Evolutionary conservation across 306 rosid genomes (phyloP).

Genomic region (Cicer bijugum): DNA sequence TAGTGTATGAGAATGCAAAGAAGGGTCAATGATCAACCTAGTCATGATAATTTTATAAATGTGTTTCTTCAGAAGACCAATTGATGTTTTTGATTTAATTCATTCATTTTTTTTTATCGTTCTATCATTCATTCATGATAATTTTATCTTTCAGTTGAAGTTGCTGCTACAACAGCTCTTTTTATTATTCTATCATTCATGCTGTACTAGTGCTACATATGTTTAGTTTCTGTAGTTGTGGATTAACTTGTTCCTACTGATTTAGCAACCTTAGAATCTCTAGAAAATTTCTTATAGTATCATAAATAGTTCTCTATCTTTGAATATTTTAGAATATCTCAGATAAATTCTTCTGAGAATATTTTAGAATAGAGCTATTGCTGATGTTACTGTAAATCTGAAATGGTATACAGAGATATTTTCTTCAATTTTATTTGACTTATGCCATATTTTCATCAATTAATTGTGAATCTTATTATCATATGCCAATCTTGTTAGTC

Average conservation of each 20-base stretch:
- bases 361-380: not conserved
- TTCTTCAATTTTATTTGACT: no score
- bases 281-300: not conserved
- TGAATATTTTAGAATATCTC: not conserved
- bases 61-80: constrained; percentile 13
- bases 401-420: no score
- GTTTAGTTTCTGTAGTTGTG: not conserved
- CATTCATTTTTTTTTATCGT: not conserved
- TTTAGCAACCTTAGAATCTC: not conserved
- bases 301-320: not conserved
- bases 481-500: no score
- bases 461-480: no score
- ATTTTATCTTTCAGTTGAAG: not conserved
- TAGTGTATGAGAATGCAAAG: not conserved
- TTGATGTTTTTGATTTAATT: constrained; percentile 20
- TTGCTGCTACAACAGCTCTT: constrained; percentile 18
- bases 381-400: no score
- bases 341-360: not conserved
- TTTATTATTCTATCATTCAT: not conserved
- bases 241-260: not conserved
- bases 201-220: not conserved
- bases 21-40: constrained; percentile 2
- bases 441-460: no score
- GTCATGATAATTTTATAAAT: constrained; percentile 7
- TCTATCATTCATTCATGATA: no score